Conservation (phyloP, 2,329 filamentous ascomycete genomes). For the Neoscytalidium dimidiatum region DNA sequence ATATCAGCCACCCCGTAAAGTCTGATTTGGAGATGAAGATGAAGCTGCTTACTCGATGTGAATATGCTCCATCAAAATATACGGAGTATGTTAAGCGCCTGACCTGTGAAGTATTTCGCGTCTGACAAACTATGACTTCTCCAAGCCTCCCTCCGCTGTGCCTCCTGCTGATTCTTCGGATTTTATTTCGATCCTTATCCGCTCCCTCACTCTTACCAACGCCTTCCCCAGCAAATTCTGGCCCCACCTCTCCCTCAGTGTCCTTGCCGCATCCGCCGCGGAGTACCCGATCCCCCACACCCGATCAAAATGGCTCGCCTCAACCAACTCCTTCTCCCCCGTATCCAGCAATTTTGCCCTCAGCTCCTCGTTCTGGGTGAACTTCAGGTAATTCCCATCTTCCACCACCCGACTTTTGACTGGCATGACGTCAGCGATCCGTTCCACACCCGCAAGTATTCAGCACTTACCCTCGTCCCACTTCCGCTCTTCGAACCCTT, state of each 20-base stretch:
- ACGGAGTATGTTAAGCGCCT: no score
- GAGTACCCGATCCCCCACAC: constrained; percentile 69
- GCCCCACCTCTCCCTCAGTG: constrained; percentile 58
- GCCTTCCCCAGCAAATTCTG: constrained; percentile 65
- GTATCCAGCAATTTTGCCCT: constrained; percentile 57
- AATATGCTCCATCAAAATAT: no score
- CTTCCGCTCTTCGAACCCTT: constrained; percentile 50
- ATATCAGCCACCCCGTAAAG: no score
- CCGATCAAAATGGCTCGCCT: constrained; percentile 49
- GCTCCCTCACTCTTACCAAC: constrained; percentile 59
- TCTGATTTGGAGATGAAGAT: no score
- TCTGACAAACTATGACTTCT: no score
- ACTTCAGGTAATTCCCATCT: constrained; percentile 61
- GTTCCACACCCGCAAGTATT: not conserved
- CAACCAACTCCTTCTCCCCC: constrained; percentile 61
- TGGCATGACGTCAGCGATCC: not conserved
- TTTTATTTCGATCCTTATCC: constrained; percentile 39
- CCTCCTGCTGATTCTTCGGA: no score
- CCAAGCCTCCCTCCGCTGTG: no score
- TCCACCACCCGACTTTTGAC: constrained; percentile 51
- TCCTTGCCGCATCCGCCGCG: constrained; percentile 39
- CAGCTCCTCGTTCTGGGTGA: constrained; percentile 44
- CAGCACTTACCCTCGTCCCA: constrained; percentile 48
- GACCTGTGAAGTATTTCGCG: no score
- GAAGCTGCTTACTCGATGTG: no score